phyloP scores from a whole-genome alignment of 768 basidiomycete species.

The Agrocybe praecox region DNA sequence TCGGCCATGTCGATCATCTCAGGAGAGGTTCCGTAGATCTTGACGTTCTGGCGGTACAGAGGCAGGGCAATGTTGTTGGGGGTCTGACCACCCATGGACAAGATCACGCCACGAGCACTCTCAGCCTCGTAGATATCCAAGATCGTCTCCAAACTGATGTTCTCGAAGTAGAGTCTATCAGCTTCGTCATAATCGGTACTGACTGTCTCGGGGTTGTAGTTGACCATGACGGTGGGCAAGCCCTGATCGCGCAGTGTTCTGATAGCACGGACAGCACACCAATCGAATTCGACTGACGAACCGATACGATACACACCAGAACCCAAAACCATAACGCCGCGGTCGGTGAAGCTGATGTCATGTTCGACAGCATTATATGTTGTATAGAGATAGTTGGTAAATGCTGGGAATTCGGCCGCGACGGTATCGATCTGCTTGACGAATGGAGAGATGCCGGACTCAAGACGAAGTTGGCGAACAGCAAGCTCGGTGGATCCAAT shows the following conservation, averaged over 20 bases:
- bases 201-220: conserved; percentile 99
- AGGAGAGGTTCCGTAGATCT: conserved; percentile 97
- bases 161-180: conserved; percentile 98
- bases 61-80: conserved; percentile 98
- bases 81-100: conserved; percentile 98
- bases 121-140: conserved; percentile 96
- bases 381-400: conserved; percentile 98
- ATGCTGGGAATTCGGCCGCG: conserved; percentile 97
- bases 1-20: conserved; percentile 99
- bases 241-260: conserved; percentile 95
- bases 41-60: conserved; percentile 95
- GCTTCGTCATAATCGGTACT: conserved; percentile 99
- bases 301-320: conserved; percentile 99
- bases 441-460: conserved; percentile 80
- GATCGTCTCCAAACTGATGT: conserved; percentile 95
- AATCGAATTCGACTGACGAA: conserved; percentile 99
- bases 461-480: conserved; percentile 87
- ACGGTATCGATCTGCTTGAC: conserved; percentile 99
- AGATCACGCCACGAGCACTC: conserved; percentile 85
- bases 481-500: conserved; percentile 92
- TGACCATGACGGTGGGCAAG: conserved; percentile 96
- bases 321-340: conserved; percentile 95
- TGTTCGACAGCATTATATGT: conserved; percentile 98
- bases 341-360: conserved; percentile 86
- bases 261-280: conserved; percentile 98